phyloP scores from a whole-genome alignment of 768 basidiomycete genomes.

The Baorangia bicolor region DNA sequence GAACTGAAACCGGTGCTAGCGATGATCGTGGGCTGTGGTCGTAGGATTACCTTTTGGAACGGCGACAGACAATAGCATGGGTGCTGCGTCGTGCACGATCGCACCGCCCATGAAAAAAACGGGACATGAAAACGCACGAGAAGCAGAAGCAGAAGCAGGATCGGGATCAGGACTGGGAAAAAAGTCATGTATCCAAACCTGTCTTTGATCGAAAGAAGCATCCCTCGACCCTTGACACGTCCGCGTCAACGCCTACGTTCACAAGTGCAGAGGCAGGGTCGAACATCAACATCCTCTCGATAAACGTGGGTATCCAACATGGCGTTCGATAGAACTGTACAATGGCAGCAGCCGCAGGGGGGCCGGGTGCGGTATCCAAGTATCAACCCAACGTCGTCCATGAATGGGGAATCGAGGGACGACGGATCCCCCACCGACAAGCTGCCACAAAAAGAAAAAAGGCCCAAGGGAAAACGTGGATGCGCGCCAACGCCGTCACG shows the following conservation, averaged over 20 bases:
- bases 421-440: neutral
- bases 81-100: constrained; percentile 6
- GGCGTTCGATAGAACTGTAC: neutral
- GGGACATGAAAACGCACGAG: neutral
- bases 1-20: neutral
- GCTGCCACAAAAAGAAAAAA: neutral
- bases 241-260: constrained; percentile 3
- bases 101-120: neutral
- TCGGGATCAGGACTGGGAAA: constrained; percentile 1
- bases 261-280: neutral
- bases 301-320: neutral
- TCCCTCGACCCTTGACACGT: constrained; percentile 13
- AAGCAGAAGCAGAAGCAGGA: neutral
- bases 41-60: constrained; percentile 1
- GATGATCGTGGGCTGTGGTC: neutral
- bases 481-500: neutral
- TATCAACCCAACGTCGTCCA: neutral
- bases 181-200: constrained; percentile 4
- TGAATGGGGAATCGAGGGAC: neutral
- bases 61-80: constrained; percentile 2
- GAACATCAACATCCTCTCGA: neutral
- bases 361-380: neutral
- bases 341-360: neutral
- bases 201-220: constrained; percentile 2
- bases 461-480: neutral